Evolutionary conservation across 129 eudicot species (phyloP).

Genomic region (Daucus carota): DNA sequence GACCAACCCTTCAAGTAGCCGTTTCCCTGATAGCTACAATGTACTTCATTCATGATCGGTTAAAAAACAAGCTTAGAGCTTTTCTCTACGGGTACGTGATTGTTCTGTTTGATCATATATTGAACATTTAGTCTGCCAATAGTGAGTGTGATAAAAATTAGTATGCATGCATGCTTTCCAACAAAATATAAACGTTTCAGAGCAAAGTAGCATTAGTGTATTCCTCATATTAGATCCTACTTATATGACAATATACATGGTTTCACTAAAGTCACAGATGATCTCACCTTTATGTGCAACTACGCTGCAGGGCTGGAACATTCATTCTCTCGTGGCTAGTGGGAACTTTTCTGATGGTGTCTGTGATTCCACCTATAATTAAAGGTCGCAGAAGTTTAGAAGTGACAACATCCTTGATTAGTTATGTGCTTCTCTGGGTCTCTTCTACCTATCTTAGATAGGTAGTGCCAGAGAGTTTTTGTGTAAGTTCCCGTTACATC

Average conservation of each 20-base stretch:
- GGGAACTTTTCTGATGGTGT: conserved; percentile 90
- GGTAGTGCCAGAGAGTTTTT: conserved; percentile 27
- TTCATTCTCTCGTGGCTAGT: conserved; percentile 76
- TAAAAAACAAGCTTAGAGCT: conserved; percentile 71
- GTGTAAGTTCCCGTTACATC: conserved; percentile 15
- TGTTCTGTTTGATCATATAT: conserved; percentile 1
- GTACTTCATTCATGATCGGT: conserved; percentile 73
- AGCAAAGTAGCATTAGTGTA: background rate
- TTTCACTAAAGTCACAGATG: background rate
- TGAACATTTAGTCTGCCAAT: background rate
- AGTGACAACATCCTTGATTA: conserved; percentile 86
- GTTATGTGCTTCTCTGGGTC: conserved; percentile 82
- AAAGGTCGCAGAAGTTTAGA: conserved; percentile 90
- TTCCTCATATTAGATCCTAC: background rate
- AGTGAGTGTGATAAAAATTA: background rate
- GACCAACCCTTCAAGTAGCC: conserved; percentile 95
- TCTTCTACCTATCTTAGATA: conserved; percentile 89
- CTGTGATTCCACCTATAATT: conserved; percentile 75
- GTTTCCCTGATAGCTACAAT: conserved; percentile 60
- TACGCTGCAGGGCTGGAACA: conserved; percentile 68
- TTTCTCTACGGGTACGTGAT: conserved; percentile 83
- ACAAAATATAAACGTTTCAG: background rate
- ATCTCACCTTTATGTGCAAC: conserved; percentile 4
- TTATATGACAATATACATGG: background rate
- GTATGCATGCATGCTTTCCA: background rate